Evolutionary conservation across 169 alveolate species (phyloP).

Genomic region (Plasmodium yoelii): DNA sequence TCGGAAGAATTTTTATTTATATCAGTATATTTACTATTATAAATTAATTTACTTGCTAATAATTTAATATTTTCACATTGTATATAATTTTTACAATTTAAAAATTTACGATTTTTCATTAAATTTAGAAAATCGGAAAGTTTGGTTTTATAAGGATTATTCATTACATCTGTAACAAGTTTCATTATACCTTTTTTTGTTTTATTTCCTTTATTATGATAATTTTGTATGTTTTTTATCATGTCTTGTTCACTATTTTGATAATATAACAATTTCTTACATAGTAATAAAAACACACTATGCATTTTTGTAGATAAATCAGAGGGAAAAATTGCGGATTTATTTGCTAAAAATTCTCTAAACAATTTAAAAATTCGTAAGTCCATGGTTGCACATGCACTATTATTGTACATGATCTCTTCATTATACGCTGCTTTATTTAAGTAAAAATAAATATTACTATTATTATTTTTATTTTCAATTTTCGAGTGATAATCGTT

Average conservation of each 20-base stretch:
- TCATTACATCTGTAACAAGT: slow-evolving; percentile 37
- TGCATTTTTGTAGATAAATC: slow-evolving; percentile 44
- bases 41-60: slow-evolving; percentile 29
- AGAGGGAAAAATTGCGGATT: slow-evolving; percentile 36
- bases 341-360: slow-evolving; percentile 61
- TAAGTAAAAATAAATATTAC: slow-evolving; percentile 1
- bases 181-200: slow-evolving; percentile 35
- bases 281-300: slow-evolving; percentile 17
- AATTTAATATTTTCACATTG: slow-evolving; percentile 53
- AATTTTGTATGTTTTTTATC: slow-evolving; percentile 13
- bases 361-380: slow-evolving; percentile 53
- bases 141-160: slow-evolving; percentile 39
- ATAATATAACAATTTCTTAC: slow-evolving; percentile 59
- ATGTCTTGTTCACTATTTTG: slow-evolving; percentile 59
- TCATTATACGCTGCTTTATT: slow-evolving; percentile 30
- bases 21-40: slow-evolving; percentile 33
- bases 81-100: slow-evolving; percentile 47
- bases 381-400: slow-evolving; percentile 37
- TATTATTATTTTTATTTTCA: neutral
- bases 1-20: slow-evolving; percentile 14
- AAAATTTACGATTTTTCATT: slow-evolving; percentile 24
- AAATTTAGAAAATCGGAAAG: slow-evolving; percentile 22
- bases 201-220: slow-evolving; percentile 8
- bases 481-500: neutral
- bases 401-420: slow-evolving; percentile 30